Conservation (phyloP, 371 early-diverging fungal genomes). For the Mortierella polycephala region DNA sequence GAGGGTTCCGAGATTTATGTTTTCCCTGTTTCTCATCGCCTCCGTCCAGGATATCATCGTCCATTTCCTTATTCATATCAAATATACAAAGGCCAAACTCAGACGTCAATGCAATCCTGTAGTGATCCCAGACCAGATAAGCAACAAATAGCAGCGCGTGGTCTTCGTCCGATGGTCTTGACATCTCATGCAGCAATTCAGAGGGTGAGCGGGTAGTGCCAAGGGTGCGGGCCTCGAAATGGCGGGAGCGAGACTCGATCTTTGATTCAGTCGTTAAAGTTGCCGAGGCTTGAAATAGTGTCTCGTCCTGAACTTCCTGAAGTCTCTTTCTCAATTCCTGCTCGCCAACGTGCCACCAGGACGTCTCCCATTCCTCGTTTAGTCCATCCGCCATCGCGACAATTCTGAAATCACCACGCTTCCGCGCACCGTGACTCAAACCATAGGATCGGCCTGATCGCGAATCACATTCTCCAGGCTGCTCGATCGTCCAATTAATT, state of each 20-base stretch:
- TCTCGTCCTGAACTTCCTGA: not conserved
- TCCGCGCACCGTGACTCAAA: not conserved
- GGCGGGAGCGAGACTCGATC: slow-evolving; percentile 5
- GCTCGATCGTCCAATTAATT: slow-evolving; percentile 20
- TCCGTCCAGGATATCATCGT: not conserved
- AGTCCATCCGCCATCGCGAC: slow-evolving; percentile 29
- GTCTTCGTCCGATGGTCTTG: not conserved
- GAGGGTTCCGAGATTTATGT: not conserved
- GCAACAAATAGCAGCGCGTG: slow-evolving; percentile 21
- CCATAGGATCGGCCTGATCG: not conserved
- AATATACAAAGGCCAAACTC: slow-evolving; percentile 25
- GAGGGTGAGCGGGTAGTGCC: not conserved
- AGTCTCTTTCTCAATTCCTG: slow-evolving; percentile 1
- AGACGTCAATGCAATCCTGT: slow-evolving; percentile 23
- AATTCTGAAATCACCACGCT: slow-evolving; percentile 19
- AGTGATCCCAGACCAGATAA: slow-evolving; percentile 39
- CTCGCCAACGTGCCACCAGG: slow-evolving; percentile 28
- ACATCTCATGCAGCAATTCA: not conserved
- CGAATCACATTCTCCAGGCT: not conserved
- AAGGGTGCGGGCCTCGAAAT: slow-evolving; percentile 12
- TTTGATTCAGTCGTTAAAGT: not conserved
- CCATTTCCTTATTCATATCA: slow-evolving; percentile 26
- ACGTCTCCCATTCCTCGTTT: slow-evolving; percentile 26
- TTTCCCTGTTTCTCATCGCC: not conserved
- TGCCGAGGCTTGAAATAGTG: not conserved